Evolutionary conservation across 2,329 filamentous ascomycete genomes (phyloP).

Genomic region (Fusarium brevicatenulatum): DNA sequence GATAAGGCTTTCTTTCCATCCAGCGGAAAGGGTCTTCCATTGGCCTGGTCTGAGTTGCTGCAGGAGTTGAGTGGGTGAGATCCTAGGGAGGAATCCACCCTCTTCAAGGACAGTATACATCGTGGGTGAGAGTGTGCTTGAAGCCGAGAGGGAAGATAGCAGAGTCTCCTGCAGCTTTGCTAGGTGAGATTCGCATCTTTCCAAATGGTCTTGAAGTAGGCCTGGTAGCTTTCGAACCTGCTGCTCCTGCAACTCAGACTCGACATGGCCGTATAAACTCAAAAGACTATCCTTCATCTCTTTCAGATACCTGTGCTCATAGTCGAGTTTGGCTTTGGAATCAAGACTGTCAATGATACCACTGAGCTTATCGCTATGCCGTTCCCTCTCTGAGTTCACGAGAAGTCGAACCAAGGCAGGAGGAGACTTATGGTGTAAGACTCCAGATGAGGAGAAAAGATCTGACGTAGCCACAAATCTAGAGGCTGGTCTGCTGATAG

Average conservation of each 20-base stretch:
- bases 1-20: conserved; percentile 52
- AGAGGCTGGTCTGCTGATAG: fast-evolving
- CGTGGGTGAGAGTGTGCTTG: too few relatives aligned
- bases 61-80: conserved; percentile 50
- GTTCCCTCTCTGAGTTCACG: not conserved
- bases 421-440: fast-evolving
- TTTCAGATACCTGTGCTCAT: conserved; percentile 18
- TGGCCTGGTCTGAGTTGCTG: conserved; percentile 44
- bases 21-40: conserved; percentile 43
- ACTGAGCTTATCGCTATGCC: not conserved
- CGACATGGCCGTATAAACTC: not conserved
- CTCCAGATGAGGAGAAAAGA: not conserved
- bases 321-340: conserved; percentile 8
- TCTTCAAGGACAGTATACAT: not conserved
- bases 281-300: conserved; percentile 20
- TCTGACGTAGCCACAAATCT: conserved; percentile 20
- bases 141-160: too few relatives aligned
- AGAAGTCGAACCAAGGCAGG: not conserved
- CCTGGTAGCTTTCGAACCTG: not conserved
- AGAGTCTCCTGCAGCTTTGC: not conserved
- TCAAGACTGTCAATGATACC: conserved; percentile 14
- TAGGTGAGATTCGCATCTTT: not conserved
- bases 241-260: not conserved
- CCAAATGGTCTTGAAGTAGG: conserved; percentile 1
- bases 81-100: conserved; percentile 36